Conservation (phyloP, 2,329 filamentous ascomycete species). For the Zymoseptoria pseudotritici region DNA sequence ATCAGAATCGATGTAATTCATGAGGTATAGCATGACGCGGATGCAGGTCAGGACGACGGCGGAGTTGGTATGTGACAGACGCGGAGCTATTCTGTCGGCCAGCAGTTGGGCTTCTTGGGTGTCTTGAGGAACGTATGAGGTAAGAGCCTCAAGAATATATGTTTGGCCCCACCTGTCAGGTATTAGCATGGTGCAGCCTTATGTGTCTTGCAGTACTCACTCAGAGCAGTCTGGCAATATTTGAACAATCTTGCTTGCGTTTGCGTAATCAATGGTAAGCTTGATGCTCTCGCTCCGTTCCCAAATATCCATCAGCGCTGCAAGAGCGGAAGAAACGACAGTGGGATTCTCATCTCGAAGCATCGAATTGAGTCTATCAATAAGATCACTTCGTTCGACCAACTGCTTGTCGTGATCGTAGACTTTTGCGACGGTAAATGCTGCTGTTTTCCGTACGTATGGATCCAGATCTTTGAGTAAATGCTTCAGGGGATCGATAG, state of each 20-base stretch:
- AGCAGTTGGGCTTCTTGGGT: constrained; percentile 78
- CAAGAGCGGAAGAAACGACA: constrained; percentile 88
- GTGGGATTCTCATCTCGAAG: constrained; percentile 94
- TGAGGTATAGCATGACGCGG: constrained; percentile 89
- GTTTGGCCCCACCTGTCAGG: constrained; percentile 83
- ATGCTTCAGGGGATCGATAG: constrained; percentile 73
- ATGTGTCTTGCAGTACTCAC: constrained; percentile 45
- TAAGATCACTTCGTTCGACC: constrained; percentile 85
- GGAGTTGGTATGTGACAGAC: constrained; percentile 93
- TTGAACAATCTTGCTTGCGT: constrained; percentile 95
- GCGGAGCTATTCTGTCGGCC: constrained; percentile 89
- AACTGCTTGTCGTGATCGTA: constrained; percentile 92
- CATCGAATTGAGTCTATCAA: constrained; percentile 82
- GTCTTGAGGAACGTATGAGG: constrained; percentile 95
- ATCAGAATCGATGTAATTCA: constrained; percentile 96
- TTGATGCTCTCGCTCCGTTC: constrained; percentile 96
- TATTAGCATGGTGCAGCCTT: constrained; percentile 17
- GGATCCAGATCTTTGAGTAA: constrained; percentile 82
- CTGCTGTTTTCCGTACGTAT: constrained; percentile 95
- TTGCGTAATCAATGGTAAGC: constrained; percentile 93
- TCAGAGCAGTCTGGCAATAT: constrained; percentile 96
- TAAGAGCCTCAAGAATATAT: constrained; percentile 93
- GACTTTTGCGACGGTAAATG: constrained; percentile 91
- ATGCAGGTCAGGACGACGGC: constrained; percentile 94
- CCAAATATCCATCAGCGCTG: constrained; percentile 94